A percentile compares a stretch with the other conserved stretches of the same genome.
phyloP scores from a whole-genome alignment of 768 basidiomycete species.

The Mycena latifolia region DNA sequence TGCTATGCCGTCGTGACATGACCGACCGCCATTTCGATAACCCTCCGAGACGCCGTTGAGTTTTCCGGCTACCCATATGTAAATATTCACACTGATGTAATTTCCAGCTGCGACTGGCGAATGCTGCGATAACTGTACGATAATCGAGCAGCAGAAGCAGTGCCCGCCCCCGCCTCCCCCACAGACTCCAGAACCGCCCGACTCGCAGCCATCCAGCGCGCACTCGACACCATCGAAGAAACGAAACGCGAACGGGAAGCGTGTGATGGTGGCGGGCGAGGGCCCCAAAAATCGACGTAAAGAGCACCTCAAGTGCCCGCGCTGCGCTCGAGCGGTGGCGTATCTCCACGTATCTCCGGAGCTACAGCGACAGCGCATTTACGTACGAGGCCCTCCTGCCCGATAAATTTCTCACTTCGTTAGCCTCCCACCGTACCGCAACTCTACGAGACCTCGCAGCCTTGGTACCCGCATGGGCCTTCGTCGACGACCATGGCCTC shows the following conservation, averaged over 20 bases:
- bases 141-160: too few species aligned
- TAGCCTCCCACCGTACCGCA: too few species aligned
- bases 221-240: slow-evolving; percentile 25
- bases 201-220: neutral
- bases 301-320: slow-evolving; percentile 30
- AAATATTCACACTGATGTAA: too few species aligned
- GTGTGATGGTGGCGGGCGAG: slow-evolving; percentile 25
- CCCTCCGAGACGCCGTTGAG: slow-evolving; percentile 40
- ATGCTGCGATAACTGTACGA: slow-evolving; percentile 36
- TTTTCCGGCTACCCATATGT: slow-evolving; percentile 3
- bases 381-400: slow-evolving; percentile 34
- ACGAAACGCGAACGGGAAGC: slow-evolving; percentile 40
- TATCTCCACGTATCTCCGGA: slow-evolving; percentile 5
- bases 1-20: slow-evolving; percentile 44
- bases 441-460: too few species aligned
- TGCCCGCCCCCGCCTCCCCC: too few species aligned
- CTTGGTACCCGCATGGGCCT: too few species aligned
- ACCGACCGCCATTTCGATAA: slow-evolving; percentile 48
- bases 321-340: slow-evolving; percentile 35
- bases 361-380: slow-evolving; percentile 29
- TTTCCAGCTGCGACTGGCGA: too few species aligned
- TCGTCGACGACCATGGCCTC: too few species aligned
- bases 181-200: slow-evolving; percentile 30
- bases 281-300: slow-evolving; percentile 30
- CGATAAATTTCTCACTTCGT: too few species aligned